Evolutionary conservation across 371 early-diverging fungal species (phyloP).

Genomic region (Nematocida major): DNA sequence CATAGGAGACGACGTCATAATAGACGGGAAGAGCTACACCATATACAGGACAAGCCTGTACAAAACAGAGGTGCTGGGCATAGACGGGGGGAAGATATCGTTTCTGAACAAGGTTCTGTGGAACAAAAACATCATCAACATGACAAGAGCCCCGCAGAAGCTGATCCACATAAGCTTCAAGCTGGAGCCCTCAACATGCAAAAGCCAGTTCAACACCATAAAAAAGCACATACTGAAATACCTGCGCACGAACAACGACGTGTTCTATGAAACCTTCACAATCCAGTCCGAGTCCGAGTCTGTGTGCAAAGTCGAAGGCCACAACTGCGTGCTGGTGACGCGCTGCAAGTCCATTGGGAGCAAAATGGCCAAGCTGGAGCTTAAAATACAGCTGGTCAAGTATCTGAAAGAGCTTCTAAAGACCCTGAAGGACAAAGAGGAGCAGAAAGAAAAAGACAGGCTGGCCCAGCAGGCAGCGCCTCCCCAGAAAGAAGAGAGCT

Average conservation of each 20-base stretch:
- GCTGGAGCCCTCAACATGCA: slow-evolving; percentile 44
- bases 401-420: slow-evolving; percentile 51
- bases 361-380: slow-evolving; percentile 59
- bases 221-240: slow-evolving; percentile 58
- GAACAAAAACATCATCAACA: slow-evolving; percentile 61
- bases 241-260: slow-evolving; percentile 47
- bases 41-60: slow-evolving; percentile 60
- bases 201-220: slow-evolving; percentile 42
- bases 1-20: slow-evolving; percentile 65
- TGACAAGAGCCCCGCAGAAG: slow-evolving; percentile 65
- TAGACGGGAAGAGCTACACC: slow-evolving; percentile 57
- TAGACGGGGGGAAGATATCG: slow-evolving; percentile 64
- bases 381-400: slow-evolving; percentile 59
- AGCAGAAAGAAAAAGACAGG: neutral
- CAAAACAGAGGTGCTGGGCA: slow-evolving; percentile 58
- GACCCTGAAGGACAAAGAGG: slow-evolving; percentile 26
- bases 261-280: slow-evolving; percentile 62
- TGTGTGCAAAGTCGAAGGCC: slow-evolving; percentile 50
- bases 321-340: slow-evolving; percentile 55
- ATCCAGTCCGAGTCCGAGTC: slow-evolving; percentile 55
- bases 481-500: neutral
- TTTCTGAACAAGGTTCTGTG: slow-evolving; percentile 63
- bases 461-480: neutral
- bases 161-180: slow-evolving; percentile 60
- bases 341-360: slow-evolving; percentile 59